These are phyloP conservation scores for Skeletonema menzelii DNA, from an alignment of 108 stramenopile species.

Conservation along the genomic window DNA sequence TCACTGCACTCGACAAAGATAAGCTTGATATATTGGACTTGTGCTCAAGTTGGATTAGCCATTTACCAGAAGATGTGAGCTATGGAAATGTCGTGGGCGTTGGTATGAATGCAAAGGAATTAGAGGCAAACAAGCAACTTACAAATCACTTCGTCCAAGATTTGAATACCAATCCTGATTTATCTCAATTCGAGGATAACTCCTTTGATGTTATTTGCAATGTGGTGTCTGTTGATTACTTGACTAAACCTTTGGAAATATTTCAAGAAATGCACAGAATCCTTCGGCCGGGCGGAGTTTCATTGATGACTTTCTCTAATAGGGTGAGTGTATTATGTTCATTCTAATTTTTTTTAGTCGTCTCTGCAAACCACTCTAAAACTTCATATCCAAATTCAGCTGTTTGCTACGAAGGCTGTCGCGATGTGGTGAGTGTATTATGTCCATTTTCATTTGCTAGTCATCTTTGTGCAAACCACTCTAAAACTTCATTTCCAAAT, in stretches of 20 bases:
- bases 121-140: slow-evolving; percentile 63
- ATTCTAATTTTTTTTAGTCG: background rate
- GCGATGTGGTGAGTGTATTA: slow-evolving; percentile 55
- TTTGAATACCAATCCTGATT: slow-evolving; percentile 56
- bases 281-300: slow-evolving; percentile 65
- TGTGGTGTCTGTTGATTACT: slow-evolving; percentile 77
- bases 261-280: slow-evolving; percentile 76
- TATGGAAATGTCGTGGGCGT: slow-evolving; percentile 65
- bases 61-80: slow-evolving; percentile 50
- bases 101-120: slow-evolving; percentile 76
- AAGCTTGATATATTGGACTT: slow-evolving; percentile 67
- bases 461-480: background rate
- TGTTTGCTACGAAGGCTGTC: slow-evolving; percentile 67
- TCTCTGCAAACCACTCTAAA: background rate
- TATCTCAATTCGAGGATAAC: slow-evolving; percentile 61
- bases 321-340: slow-evolving; percentile 19
- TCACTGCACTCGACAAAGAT: slow-evolving; percentile 31
- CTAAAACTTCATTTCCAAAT: background rate
- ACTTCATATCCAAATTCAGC: background rate
- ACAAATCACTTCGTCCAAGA: slow-evolving; percentile 62
- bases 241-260: slow-evolving; percentile 67
- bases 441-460: background rate
- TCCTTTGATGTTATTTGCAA: slow-evolving; percentile 72
- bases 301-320: slow-evolving; percentile 69
- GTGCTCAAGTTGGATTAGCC: slow-evolving; percentile 75